phyloP scores from a whole-genome alignment of 2,329 filamentous ascomycete genomes.

The Pyrenochaeta sp. region DNA sequence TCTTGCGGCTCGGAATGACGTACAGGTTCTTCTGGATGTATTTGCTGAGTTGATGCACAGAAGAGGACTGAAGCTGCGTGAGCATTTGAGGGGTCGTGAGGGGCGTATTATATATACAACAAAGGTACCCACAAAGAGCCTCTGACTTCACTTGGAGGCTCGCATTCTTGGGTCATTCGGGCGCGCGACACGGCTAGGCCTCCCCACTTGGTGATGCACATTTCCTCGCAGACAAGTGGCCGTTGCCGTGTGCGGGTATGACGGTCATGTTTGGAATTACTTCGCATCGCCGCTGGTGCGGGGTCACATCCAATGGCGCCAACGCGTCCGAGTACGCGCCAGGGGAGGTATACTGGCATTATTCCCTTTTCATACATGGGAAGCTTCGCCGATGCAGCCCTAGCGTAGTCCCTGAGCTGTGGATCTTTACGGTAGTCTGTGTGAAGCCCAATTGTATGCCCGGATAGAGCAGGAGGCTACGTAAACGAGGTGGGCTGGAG shows the following conservation, averaged over 20 bases:
- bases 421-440: constrained; percentile 15
- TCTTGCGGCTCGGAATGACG: constrained; percentile 35
- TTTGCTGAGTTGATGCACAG: constrained; percentile 22
- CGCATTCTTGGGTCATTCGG: constrained; percentile 32
- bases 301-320: constrained; percentile 47
- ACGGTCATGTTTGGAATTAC: constrained; percentile 44
- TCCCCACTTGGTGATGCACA: constrained; percentile 47
- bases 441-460: constrained; percentile 20
- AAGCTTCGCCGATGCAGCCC: constrained; percentile 21
- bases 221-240: constrained; percentile 29
- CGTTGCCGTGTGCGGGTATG: constrained; percentile 34
- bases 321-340: constrained; percentile 29
- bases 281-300: constrained; percentile 43
- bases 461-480: constrained; percentile 21
- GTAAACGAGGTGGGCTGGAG: constrained; percentile 26
- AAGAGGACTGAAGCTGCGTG: constrained; percentile 24
- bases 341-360: constrained; percentile 21
- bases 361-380: constrained; percentile 23
- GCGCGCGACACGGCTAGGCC: constrained; percentile 29
- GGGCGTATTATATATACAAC: constrained; percentile 43
- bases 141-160: constrained; percentile 22
- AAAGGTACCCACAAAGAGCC: constrained; percentile 26
- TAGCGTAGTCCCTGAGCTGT: constrained; percentile 21
- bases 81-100: constrained; percentile 32
- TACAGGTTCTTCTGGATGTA: constrained; percentile 14